Evolutionary conservation across 805 yeast genomes (phyloP).

Genomic region (Saccharomycopsis javanensis): DNA sequence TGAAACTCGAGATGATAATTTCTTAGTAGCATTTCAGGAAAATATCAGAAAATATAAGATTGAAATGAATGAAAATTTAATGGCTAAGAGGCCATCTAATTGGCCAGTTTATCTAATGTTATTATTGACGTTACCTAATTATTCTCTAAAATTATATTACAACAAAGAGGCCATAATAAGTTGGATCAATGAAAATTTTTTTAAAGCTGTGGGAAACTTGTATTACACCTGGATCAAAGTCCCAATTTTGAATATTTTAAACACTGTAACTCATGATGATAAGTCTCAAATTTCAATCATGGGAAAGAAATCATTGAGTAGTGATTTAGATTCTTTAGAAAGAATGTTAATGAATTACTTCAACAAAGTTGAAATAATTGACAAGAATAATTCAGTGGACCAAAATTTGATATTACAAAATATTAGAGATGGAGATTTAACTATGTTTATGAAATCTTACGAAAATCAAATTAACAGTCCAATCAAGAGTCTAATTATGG

Average conservation of each 20-base stretch:
- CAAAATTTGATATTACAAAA: slow-evolving; percentile 21
- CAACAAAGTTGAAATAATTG: slow-evolving; percentile 29
- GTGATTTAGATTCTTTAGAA: slow-evolving; percentile 73
- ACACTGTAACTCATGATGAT: slow-evolving; percentile 80
- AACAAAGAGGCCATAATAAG: slow-evolving; percentile 28
- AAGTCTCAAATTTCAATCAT: slow-evolving; percentile 63
- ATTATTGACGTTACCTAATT: not conserved
- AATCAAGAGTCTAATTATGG: slow-evolving; percentile 48
- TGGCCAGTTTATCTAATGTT: not conserved
- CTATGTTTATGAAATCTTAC: slow-evolving; percentile 69
- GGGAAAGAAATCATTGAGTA: slow-evolving; percentile 65
- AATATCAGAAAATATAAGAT: not conserved
- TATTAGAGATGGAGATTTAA: slow-evolving; percentile 64
- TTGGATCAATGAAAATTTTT: slow-evolving; percentile 50
- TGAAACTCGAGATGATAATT: not conserved
- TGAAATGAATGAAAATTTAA: not conserved
- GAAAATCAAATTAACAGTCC: slow-evolving; percentile 71
- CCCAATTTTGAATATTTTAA: slow-evolving; percentile 63
- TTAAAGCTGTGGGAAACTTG: slow-evolving; percentile 59
- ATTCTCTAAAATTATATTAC: not conserved
- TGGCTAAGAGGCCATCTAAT: not conserved
- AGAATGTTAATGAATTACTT: slow-evolving; percentile 75
- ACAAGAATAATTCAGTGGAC: slow-evolving; percentile 12
- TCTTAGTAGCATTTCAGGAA: not conserved
- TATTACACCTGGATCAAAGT: slow-evolving; percentile 74